These are phyloP conservation scores for Hygrocybe punicea DNA, from an alignment of 768 basidiomycete genomes.

Conservation along the genomic window DNA sequence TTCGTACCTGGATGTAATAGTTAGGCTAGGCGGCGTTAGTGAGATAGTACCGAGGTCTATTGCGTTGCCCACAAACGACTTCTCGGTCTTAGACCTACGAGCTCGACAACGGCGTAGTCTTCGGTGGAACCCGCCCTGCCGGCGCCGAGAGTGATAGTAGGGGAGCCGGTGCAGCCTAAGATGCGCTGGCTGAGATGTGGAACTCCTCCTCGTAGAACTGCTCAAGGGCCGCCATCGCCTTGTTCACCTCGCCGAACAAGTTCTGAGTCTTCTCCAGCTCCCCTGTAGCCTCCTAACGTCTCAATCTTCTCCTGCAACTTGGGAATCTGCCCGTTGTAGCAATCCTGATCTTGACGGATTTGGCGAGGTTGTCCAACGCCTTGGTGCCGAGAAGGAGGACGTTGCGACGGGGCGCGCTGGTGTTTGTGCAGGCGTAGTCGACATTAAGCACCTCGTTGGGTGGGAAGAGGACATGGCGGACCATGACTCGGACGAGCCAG, in stretches of 20 bases:
- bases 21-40: neutral
- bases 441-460: neutral
- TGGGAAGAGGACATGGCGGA: conserved; percentile 4
- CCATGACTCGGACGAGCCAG: no score
- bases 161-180: neutral
- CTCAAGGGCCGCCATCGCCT: neutral
- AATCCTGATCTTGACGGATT: conserved; percentile 28
- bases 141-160: neutral
- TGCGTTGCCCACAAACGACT: conserved; percentile 23
- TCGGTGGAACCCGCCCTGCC: neutral
- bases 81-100: conserved; percentile 21
- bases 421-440: conserved; percentile 5
- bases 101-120: conserved; percentile 17
- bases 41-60: conserved; percentile 24
- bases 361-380: conserved; percentile 26
- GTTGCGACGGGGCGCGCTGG: conserved; percentile 20
- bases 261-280: conserved; percentile 1
- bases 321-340: neutral
- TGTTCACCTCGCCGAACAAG: neutral
- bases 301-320: neutral
- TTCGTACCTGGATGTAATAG: conserved; percentile 20
- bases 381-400: conserved; percentile 32
- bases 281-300: neutral
- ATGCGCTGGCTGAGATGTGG: neutral
- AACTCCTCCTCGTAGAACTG: neutral